Evolutionary conservation across 176 grass and related monocot species (phyloP), one percentile per base, ranked within the genome.

Genomic region (Urochloa ruziziensis): DNA sequence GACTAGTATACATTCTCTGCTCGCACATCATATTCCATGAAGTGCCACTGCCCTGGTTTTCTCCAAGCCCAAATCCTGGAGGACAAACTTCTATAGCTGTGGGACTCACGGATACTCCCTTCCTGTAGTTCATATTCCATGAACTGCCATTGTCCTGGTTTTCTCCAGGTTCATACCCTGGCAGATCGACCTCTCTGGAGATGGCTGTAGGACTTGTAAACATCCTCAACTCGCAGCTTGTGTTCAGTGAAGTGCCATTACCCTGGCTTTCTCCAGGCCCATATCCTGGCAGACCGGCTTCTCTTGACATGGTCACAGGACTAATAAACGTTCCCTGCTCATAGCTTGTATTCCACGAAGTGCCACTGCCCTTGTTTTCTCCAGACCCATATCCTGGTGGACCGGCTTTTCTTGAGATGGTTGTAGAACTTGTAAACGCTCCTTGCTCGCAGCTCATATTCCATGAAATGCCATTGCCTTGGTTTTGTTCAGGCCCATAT

Each of bases 231-330:
- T 63, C 46, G 0, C 46, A 59, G 73, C 47, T 79, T 39, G 13
- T 83, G 54, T 52, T 79, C 33, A 36, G 51, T 15, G 19, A 62
- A 33, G 35, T 28, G 72, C 6, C 74, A 79, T 35, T 86, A 30
- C 30, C 36, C 37, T 78, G 79, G 79, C 33, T 58, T 66, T 79
- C 58, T 72, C 65, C 37, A 46, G 65, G 60, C 44, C 30, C 59
- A 79, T 32, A 44, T 72, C 82, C 70, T 27, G 83, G 73, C 23
- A 27, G 58, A 43, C 39, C 47, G 17, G 23, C 39, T 68, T 79
- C 73, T 72, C 36, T 78, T 40, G 79, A 74, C 40, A 21, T 47
- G 35, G 39, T 52, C 48, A 1, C 15, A 73, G 84, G 66, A 68
- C 47, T 83, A 39, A 0, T 47, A 61, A 60, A 42, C 5, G 68